phyloP scores from a whole-genome alignment of 225 moss, liverwort and hornwort genomes.

The Polytrichum commune region DNA sequence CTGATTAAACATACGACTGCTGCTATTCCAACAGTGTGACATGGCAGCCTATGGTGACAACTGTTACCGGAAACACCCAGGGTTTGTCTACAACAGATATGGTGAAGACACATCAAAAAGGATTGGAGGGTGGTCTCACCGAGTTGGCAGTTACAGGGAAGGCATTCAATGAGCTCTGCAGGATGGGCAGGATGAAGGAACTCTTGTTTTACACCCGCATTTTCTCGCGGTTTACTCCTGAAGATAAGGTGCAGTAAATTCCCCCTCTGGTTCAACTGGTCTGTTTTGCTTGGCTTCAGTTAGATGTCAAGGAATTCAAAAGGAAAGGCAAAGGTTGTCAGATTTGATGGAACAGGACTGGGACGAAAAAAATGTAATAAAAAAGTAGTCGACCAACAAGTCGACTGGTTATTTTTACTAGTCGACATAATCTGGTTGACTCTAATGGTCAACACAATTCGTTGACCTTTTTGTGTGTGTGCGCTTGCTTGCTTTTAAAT shows the following conservation, averaged over 20 bases:
- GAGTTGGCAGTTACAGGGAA: constrained; percentile 63
- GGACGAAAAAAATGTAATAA: too few species aligned
- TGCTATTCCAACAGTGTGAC: constrained; percentile 27
- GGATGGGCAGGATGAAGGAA: constrained; percentile 32
- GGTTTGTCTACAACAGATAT: constrained; percentile 37
- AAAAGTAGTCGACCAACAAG: too few species aligned
- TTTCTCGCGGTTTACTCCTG: constrained; percentile 56
- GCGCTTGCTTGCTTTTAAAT: too few species aligned
- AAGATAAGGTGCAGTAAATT: constrained; percentile 43
- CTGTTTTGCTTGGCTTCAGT: too few species aligned
- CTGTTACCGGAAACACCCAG: constrained; percentile 9
- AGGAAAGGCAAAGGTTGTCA: too few species aligned
- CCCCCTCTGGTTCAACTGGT: neutral
- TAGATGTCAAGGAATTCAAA: too few species aligned
- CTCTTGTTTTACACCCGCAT: constrained; percentile 54
- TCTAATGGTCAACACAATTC: too few species aligned
- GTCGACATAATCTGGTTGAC: too few species aligned
- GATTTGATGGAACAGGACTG: too few species aligned
- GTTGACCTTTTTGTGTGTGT: too few species aligned
- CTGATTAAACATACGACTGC: neutral
- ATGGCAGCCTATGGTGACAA: constrained; percentile 40
- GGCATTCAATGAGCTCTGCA: constrained; percentile 55
- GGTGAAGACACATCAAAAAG: constrained; percentile 31
- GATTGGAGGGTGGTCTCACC: constrained; percentile 32
- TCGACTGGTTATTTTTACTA: too few species aligned